phyloP scores from a whole-genome alignment of 2,329 filamentous ascomycete species.

The Monosporascus sp. region DNA sequence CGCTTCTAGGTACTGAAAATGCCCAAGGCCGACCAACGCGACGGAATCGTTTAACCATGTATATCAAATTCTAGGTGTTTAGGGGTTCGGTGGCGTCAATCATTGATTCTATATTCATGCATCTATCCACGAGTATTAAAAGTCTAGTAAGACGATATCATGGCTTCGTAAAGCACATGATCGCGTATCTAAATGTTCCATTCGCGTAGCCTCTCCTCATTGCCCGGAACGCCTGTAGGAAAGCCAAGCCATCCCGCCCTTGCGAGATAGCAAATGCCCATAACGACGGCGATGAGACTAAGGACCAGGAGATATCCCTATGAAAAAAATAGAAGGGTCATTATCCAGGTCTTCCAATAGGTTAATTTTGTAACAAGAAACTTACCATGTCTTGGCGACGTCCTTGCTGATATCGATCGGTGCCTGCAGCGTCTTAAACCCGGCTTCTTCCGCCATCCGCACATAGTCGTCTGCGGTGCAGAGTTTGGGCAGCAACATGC shows the following conservation, averaged over 20 bases:
- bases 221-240: slow-evolving; percentile 55
- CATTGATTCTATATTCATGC: no score
- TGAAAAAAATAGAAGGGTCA: not conserved
- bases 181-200: slow-evolving; percentile 52
- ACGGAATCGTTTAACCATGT: no score
- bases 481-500: slow-evolving; percentile 54
- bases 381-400: slow-evolving; percentile 55
- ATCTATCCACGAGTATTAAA: no score
- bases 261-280: slow-evolving; percentile 58
- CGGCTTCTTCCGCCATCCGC: slow-evolving; percentile 40
- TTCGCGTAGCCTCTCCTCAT: slow-evolving; percentile 56
- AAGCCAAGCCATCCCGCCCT: slow-evolving; percentile 54
- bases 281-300: slow-evolving; percentile 53
- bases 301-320: slow-evolving; percentile 58
- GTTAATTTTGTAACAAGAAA: not conserved
- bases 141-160: slow-evolving; percentile 1
- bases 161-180: slow-evolving; percentile 50
- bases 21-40: no score
- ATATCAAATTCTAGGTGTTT: no score
- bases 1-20: no score
- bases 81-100: no score
- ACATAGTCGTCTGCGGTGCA: slow-evolving; percentile 50
- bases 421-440: slow-evolving; percentile 37
- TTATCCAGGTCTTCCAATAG: not conserved
- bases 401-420: slow-evolving; percentile 53